Percentiles rank a stretch among this genome's conserved stretches.
Conservation (phyloP, 768 basidiomycete species). For the Lenzites betulinus region DNA sequence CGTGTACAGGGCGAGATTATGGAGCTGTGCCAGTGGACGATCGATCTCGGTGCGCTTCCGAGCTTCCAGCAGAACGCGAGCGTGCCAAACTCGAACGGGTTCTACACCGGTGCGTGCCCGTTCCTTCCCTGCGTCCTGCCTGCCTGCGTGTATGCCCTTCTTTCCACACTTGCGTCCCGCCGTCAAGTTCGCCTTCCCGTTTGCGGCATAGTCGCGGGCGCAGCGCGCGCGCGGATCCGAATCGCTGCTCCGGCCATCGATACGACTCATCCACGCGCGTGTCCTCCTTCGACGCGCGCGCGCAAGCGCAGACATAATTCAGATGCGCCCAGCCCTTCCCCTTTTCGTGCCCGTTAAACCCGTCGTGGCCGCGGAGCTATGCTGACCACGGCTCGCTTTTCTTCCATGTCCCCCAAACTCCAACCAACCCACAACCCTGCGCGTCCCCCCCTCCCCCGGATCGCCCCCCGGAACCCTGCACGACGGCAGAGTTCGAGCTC, state of each 20-base stretch:
- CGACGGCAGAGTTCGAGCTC: conserved; percentile 71
- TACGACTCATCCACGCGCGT: neutral
- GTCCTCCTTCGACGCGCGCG: neutral
- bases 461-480: neutral
- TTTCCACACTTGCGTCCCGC: neutral
- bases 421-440: neutral
- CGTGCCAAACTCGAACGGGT: conserved; percentile 58
- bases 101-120: conserved; percentile 68
- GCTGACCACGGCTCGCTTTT: neutral
- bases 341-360: neutral
- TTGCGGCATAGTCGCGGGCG: neutral
- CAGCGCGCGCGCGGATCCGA: neutral
- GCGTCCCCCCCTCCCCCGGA: neutral
- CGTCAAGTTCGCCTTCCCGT: neutral
- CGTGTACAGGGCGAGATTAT: conserved; percentile 59
- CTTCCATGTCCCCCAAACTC: neutral
- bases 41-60: conserved; percentile 76
- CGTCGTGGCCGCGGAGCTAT: neutral
- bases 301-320: neutral
- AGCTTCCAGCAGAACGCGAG: conserved; percentile 74
- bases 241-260: neutral
- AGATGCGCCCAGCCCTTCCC: neutral
- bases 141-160: neutral
- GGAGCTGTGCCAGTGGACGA: conserved; percentile 86
- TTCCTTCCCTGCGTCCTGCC: neutral